Conservation (phyloP, 2,329 filamentous ascomycete species). For the Monosporascus sp. region DNA sequence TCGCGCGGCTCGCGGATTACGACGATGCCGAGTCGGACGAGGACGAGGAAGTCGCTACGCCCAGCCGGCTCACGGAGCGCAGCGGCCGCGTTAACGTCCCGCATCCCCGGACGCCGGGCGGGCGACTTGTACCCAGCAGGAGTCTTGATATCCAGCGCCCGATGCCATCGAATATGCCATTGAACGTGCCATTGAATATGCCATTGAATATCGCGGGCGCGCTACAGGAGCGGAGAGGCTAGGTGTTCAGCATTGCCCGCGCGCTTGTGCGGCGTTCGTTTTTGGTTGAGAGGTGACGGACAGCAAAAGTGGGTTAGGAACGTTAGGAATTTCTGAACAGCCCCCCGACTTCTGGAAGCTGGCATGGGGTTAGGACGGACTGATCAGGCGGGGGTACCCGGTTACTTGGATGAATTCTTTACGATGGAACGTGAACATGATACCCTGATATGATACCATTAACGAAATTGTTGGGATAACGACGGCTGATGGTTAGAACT, state of each 20-base stretch:
- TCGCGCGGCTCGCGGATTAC: constrained; percentile 70
- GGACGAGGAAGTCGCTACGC: constrained; percentile 15
- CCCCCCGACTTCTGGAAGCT: too few species aligned
- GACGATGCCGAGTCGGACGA: constrained; percentile 41
- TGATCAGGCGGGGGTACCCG: neutral
- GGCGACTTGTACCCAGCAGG: constrained; percentile 47
- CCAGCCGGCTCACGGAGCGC: constrained; percentile 42
- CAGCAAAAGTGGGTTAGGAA: neutral
- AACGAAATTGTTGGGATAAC: neutral
- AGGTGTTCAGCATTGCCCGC: constrained; percentile 4
- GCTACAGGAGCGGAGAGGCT: constrained; percentile 20
- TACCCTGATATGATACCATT: neutral
- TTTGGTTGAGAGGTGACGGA: neutral
- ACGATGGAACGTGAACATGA: neutral
- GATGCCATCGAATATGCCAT: constrained; percentile 17
- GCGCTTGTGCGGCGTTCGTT: neutral
- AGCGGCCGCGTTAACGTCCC: constrained; percentile 53
- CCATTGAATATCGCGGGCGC: constrained; percentile 21
- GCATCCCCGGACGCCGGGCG: constrained; percentile 51
- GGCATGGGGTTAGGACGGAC: too few species aligned
- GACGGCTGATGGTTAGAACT: too few species aligned
- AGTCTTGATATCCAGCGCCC: constrained; percentile 52
- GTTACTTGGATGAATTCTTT: neutral
- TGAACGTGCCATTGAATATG: too few species aligned
- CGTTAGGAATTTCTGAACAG: too few species aligned